Conservation (phyloP, 306 rosid genomes). For the Prunus campanulata region DNA sequence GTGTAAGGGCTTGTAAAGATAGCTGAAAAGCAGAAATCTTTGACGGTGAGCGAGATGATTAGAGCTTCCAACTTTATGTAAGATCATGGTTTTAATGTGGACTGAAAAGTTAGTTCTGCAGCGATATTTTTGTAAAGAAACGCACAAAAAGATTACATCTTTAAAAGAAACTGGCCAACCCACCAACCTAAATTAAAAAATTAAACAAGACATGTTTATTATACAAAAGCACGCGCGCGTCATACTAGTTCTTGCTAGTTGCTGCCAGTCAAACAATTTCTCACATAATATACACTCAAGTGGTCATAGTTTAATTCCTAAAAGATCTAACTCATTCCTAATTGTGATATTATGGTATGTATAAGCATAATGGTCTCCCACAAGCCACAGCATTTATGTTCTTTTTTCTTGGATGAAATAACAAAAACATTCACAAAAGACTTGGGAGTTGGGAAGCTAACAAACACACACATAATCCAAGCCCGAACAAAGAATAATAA, state of each 20-base stretch:
- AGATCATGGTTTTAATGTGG: constrained; percentile 32
- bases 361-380: background rate
- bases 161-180: constrained; percentile 1
- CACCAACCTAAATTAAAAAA: constrained; percentile 18
- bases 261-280: background rate
- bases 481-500: background rate
- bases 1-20: constrained; percentile 25
- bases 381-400: background rate
- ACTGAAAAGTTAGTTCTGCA: constrained; percentile 21
- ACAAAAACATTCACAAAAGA: background rate
- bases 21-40: constrained; percentile 23
- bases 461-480: background rate
- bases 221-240: background rate
- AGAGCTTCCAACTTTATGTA: constrained; percentile 27
- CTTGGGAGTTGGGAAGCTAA: background rate
- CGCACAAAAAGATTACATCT: background rate
- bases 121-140: constrained; percentile 20
- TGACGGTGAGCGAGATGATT: constrained; percentile 13
- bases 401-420: background rate
- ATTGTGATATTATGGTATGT: background rate
- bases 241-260: background rate
- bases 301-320: background rate
- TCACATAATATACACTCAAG: background rate
- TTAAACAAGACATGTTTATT: background rate
- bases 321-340: background rate